Evolutionary conservation across 179 eudicot genomes (phyloP).

Genomic region (Corrigiola litoralis): DNA sequence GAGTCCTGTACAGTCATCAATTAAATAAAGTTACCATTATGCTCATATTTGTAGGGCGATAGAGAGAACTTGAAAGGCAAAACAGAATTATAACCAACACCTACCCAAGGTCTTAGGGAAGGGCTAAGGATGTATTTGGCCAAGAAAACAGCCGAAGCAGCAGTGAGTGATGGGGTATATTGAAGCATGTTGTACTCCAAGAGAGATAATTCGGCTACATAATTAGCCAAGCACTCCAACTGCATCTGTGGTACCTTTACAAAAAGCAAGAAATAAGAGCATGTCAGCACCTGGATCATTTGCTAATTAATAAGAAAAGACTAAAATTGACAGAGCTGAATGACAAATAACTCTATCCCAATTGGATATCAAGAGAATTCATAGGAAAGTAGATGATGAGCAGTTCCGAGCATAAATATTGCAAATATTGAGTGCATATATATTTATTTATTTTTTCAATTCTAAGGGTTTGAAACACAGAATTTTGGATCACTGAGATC

Average conservation of each 20-base stretch:
- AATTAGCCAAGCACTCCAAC: constrained; percentile 63
- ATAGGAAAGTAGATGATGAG: too few species aligned
- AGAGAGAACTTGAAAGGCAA: background rate
- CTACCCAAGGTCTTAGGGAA: constrained; percentile 62
- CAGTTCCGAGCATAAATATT: too few species aligned
- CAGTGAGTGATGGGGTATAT: constrained; percentile 59
- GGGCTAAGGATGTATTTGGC: constrained; percentile 52
- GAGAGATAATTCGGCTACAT: constrained; percentile 64
- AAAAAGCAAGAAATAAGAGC: background rate
- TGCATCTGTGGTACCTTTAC: constrained; percentile 51
- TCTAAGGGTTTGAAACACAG: too few species aligned
- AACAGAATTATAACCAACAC: background rate
- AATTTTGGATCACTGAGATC: too few species aligned
- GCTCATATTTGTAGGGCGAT: background rate
- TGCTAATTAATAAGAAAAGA: too few species aligned
- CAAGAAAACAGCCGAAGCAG: constrained; percentile 71
- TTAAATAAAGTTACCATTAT: background rate
- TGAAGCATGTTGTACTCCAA: constrained; percentile 69
- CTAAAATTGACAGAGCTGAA: too few species aligned
- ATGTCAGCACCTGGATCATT: background rate
- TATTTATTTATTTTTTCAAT: too few species aligned
- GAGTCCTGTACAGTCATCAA: constrained; percentile 41
- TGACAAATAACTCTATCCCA: too few species aligned
- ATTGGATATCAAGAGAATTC: too few species aligned
- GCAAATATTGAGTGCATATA: too few species aligned